Evolutionary conservation across 2,329 filamentous ascomycete species (phyloP).

Genomic region (Piedraia hortae): DNA sequence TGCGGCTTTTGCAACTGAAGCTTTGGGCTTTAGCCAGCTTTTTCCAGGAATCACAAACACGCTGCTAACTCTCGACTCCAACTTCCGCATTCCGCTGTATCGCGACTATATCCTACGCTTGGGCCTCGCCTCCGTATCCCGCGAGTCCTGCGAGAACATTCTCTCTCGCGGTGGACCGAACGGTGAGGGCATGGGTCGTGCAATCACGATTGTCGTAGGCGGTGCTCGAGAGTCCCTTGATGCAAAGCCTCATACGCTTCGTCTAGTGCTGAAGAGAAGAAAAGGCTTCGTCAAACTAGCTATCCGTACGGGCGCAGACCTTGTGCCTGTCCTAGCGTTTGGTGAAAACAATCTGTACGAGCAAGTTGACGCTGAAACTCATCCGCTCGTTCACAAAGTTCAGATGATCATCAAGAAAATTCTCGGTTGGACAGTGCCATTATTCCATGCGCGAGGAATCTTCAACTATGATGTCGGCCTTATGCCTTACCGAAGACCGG

Average conservation of each 20-base stretch:
- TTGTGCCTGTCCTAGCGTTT: constrained; percentile 77
- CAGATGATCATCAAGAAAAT: constrained; percentile 66
- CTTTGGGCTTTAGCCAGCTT: constrained; percentile 56
- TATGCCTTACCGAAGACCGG: constrained; percentile 68
- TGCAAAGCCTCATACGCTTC: constrained; percentile 49
- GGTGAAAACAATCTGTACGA: constrained; percentile 94
- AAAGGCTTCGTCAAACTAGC: constrained; percentile 91
- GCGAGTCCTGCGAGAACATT: constrained; percentile 73
- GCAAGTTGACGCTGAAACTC: constrained; percentile 48
- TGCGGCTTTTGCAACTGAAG: constrained; percentile 71
- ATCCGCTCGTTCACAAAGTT: constrained; percentile 51
- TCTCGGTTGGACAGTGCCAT: constrained; percentile 75
- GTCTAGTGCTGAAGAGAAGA: constrained; percentile 53
- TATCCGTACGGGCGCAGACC: constrained; percentile 68
- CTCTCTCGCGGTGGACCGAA: constrained; percentile 54
- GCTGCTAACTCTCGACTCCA: constrained; percentile 75
- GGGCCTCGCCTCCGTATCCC: constrained; percentile 68
- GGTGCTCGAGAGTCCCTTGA: constrained; percentile 81
- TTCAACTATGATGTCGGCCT: constrained; percentile 96
- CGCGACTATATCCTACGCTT: constrained; percentile 78
- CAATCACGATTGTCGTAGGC: constrained; percentile 84
- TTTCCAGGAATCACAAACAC: constrained; percentile 93
- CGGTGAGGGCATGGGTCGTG: constrained; percentile 66
- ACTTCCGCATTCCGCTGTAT: constrained; percentile 83
- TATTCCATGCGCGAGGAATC: constrained; percentile 57